Conservation (phyloP, 2,329 filamentous ascomycete species). For the Incumbomyces delicatus region DNA sequence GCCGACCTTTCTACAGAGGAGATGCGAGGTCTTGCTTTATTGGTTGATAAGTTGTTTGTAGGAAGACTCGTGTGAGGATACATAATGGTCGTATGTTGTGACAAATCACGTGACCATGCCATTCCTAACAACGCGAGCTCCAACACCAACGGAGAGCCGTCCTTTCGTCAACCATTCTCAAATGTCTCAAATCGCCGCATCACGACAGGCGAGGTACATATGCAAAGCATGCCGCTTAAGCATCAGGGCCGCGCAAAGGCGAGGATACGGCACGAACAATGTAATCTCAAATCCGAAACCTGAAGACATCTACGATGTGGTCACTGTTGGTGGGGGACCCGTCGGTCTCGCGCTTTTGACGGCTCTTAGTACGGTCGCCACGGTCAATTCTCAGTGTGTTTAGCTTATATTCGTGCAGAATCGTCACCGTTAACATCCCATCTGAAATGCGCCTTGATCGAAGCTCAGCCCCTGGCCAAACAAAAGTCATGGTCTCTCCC, state of each 20-base stretch:
- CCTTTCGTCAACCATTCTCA: neutral
- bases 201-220: conserved; percentile 2
- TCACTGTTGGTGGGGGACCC: conserved; percentile 82
- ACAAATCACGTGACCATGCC: too few relatives aligned
- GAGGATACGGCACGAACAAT: conserved; percentile 4
- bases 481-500: conserved; percentile 57
- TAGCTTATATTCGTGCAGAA: conserved; percentile 41
- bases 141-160: too few relatives aligned
- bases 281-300: conserved; percentile 2
- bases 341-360: conserved; percentile 76
- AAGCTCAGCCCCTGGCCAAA: conserved; percentile 73
- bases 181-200: conserved; percentile 3
- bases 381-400: neutral
- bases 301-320: conserved; percentile 76
- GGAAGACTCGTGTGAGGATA: too few relatives aligned
- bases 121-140: too few relatives aligned
- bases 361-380: conserved; percentile 54
- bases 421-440: conserved; percentile 64
- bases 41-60: too few relatives aligned
- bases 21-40: too few relatives aligned
- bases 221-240: conserved; percentile 2
- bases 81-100: too few relatives aligned
- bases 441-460: conserved; percentile 78
- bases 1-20: too few relatives aligned
- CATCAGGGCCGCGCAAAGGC: neutral